phyloP scores from a whole-genome alignment of 225 moss, liverwort and hornwort species.

The Physcomitrium patens region DNA sequence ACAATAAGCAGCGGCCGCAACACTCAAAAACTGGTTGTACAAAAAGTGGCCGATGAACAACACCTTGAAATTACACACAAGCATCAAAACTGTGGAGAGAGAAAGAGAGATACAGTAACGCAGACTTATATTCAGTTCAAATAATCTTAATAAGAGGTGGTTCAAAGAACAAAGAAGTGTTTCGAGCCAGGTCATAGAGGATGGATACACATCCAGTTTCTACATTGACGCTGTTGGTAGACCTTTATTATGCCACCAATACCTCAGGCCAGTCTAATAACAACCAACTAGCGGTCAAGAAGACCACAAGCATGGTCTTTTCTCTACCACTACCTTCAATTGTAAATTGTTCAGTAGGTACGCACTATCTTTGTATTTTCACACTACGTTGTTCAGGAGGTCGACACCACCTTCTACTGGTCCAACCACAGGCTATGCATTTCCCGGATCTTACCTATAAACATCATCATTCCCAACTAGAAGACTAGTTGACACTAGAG shows the following conservation, averaged over 20 bases:
- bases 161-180: too few species aligned
- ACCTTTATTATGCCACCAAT: background rate
- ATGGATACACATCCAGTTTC: too few species aligned
- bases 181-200: too few species aligned
- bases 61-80: too few species aligned
- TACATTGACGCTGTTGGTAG: too few species aligned
- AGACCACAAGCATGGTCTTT: background rate
- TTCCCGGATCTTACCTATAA: background rate
- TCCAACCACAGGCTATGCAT: background rate
- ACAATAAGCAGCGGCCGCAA: background rate
- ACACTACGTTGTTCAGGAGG: background rate
- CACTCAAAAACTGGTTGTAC: too few species aligned
- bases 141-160: too few species aligned
- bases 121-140: too few species aligned
- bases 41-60: too few species aligned
- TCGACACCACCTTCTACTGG: background rate
- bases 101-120: too few species aligned
- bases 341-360: background rate
- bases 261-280: background rate
- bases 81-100: too few species aligned
- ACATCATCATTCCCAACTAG: slow-evolving; percentile 18
- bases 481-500: slow-evolving; percentile 6
- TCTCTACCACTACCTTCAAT: background rate
- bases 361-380: background rate
- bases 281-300: background rate